phyloP scores from a whole-genome alignment of 768 basidiomycete species.

The Mycena indigotica region DNA sequence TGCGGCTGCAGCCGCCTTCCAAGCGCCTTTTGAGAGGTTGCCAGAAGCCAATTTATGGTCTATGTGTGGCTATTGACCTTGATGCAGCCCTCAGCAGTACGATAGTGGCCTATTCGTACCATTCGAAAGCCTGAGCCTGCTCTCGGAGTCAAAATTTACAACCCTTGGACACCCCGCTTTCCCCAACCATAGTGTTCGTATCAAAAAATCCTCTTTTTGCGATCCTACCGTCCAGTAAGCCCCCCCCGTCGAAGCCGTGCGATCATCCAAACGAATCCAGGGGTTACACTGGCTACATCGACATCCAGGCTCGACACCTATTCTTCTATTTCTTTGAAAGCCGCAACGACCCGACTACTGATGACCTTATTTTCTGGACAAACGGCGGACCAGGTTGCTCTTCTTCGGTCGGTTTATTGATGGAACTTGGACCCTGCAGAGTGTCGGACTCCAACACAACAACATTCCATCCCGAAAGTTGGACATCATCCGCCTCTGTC shows the following conservation, averaged over 20 bases:
- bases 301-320: slow-evolving; percentile 60
- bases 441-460: slow-evolving; percentile 53
- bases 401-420: slow-evolving; percentile 62
- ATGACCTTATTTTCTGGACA: slow-evolving; percentile 64
- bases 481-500: slow-evolving; percentile 68
- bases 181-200: slow-evolving; percentile 43
- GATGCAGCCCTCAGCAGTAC: too few species aligned
- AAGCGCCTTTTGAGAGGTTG: too few species aligned
- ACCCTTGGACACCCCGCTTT: slow-evolving; percentile 47
- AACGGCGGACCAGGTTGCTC: slow-evolving; percentile 52
- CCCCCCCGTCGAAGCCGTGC: neutral
- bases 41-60: too few species aligned
- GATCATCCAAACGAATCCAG: slow-evolving; percentile 30
- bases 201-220: slow-evolving; percentile 43
- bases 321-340: slow-evolving; percentile 84
- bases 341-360: slow-evolving; percentile 57
- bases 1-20: too few species aligned
- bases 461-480: slow-evolving; percentile 58
- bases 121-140: too few species aligned
- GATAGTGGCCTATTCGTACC: too few species aligned
- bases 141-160: too few species aligned
- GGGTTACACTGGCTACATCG: slow-evolving; percentile 68
- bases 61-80: too few species aligned
- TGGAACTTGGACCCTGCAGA: slow-evolving; percentile 78
- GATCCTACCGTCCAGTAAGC: slow-evolving; percentile 40